Evolutionary conservation across 2,329 filamentous ascomycete genomes (phyloP), one percentile per base, ranked within the genome.

Genomic region (Sclerotinia borealis): DNA sequence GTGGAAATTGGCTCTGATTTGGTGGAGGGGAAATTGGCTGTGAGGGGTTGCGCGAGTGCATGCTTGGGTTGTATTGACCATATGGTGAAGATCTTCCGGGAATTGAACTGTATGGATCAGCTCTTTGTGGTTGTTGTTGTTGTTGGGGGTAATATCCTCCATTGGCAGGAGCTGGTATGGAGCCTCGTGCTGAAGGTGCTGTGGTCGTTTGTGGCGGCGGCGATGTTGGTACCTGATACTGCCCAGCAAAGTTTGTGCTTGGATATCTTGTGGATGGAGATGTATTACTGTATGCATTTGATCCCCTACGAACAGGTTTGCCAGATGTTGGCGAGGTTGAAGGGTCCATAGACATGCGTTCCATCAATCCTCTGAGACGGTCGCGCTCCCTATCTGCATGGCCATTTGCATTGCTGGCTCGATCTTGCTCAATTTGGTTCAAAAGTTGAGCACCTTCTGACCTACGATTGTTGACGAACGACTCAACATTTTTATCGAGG

Each of bases 401-500:
- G 2, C 71, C 73, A 59, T 65, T 73, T 8, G 70, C 69, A 65
- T 66, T 72, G 41, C 64, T 66, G 25, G 70, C 68, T 63, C 72
- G 66, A 47, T 74, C 73, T 49, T 74, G 70, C 66, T 75, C 74
- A 59, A 99, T 99, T 70, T 92, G 89, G 69, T 85, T 87, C 41
- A 99, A 83, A 6, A 99, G 83, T 74, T 96, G 91, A 0, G 92
- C 91, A 4, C 95, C 95, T 78, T 99, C 95, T 0, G 91, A 89
- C 65, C 93, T 82, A 59, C 95, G 85, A 75, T 99, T 99, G 79
- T 92, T 96, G 68, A 99, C 93, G 77, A 99, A 99, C 0, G 90
- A 90, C 68, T 98, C 93, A 1, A 99, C 95, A 71, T 99, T 99
- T 82, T 96, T 95, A 71, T 92, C 87, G 47, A 97, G 79, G 73